A percentile compares a stretch with the other conserved stretches of the same genome.
Evolutionary conservation across 768 basidiomycete genomes (phyloP).

Genomic region (Amanita exitialis): DNA sequence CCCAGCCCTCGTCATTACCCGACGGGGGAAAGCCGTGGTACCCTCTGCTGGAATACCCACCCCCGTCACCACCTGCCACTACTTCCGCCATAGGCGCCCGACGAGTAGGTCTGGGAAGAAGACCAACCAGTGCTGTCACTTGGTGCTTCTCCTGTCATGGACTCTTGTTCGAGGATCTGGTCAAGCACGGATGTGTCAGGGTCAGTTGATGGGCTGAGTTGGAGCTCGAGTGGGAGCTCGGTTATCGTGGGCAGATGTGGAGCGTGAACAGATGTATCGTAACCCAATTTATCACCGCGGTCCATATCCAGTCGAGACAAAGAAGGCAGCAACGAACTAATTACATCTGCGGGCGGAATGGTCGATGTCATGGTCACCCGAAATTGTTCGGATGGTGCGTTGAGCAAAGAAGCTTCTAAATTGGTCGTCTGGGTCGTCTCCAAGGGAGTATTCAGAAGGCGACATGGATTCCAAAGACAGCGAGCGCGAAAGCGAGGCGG

Average conservation of each 20-base stretch:
- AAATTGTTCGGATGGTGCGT: background rate
- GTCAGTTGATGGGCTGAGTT: background rate
- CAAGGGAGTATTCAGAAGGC: constrained; percentile 20
- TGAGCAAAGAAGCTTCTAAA: constrained; percentile 9
- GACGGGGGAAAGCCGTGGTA: constrained; percentile 11
- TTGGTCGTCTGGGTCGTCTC: constrained; percentile 4
- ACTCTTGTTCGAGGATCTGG: background rate
- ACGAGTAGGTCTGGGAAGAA: background rate
- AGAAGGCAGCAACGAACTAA: background rate
- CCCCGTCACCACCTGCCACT: constrained; percentile 3
- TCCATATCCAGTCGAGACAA: background rate
- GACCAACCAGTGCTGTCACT: constrained; percentile 18
- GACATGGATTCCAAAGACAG: constrained; percentile 26
- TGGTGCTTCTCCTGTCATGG: background rate
- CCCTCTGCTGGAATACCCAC: constrained; percentile 7
- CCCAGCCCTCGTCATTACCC: constrained; percentile 12
- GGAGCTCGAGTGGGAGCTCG: background rate
- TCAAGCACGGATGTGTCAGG: background rate
- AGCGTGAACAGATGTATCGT: too few relatives aligned
- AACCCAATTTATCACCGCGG: background rate
- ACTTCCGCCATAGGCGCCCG: constrained; percentile 3
- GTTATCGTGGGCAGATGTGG: background rate
- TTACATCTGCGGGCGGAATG: background rate
- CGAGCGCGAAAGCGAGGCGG: constrained; percentile 31
- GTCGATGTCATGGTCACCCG: background rate